Evolutionary conservation across 805 yeast species (phyloP), one percentile per base, ranked within the genome.

Genomic region (Starmerella apis): DNA sequence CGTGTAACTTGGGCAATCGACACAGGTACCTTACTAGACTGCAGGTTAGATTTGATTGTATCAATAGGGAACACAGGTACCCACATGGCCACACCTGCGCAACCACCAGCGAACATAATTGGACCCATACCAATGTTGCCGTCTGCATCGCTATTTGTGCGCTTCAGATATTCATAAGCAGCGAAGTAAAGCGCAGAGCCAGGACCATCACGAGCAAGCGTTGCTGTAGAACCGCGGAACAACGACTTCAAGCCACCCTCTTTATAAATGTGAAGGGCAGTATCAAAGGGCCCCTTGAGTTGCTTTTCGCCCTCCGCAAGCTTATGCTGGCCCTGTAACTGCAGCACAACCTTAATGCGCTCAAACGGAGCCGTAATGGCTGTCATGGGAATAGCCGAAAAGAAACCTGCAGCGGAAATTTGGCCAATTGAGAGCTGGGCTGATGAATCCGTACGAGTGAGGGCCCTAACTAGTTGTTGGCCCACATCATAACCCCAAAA

Each of bases 401-500:
- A 70, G 72, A 88, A 88, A 10, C 98, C 98, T 10, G 98, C 98
- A 2, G 88, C 75, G 11, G 94, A 81, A 53, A 84, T 80, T 61
- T 88, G 86, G 1, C 69, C 74, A 54, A 82, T 78, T 10, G 84
- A 65, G 56, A 90, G 74, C 20, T 67, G 64, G 1, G 67, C 63
- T 16, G 66, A 59, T 27, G 70, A 67, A 3, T 63, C 57, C 7
- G 64, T 58, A 9, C 63, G 60, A 6, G 73, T 73, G 13, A 61
- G 67, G 3, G 66, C 56, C 1, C 76, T 59, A 2, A 88, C 94
- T 2, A 90, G 51, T 55, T 78, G 78, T 69, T 86, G 87, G 55
- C 97, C 97, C 47, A 86, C 72, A 63, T 87, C 96, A 67, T 92
- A 90, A 62, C 97, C 97, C 97, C 98, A 90, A 71, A 90, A 90